These are phyloP conservation scores for Aspergillus unguis DNA, from an alignment of 2,329 filamentous ascomycete species.

Conservation along the genomic window DNA sequence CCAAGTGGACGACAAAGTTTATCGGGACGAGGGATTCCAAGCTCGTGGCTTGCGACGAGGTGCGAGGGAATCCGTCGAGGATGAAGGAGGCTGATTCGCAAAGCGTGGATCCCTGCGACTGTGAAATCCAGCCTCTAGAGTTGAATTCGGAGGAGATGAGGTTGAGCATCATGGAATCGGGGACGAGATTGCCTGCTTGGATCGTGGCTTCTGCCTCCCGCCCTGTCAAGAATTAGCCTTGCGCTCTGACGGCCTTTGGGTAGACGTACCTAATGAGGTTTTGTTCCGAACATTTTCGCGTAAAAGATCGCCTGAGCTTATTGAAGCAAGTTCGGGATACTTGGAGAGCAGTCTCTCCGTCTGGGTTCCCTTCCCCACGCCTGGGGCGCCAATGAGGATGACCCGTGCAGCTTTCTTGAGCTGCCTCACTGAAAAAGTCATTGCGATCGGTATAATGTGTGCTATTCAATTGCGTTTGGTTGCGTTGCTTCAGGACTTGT, in stretches of 20 bases:
- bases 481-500: neutral
- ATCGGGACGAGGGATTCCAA: constrained; percentile 85
- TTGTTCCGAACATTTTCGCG: constrained; percentile 87
- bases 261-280: constrained; percentile 71
- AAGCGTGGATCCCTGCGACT: constrained; percentile 47
- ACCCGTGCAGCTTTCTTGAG: constrained; percentile 81
- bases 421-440: constrained; percentile 44
- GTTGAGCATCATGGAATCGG: constrained; percentile 85
- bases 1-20: constrained; percentile 84
- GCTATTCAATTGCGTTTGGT: neutral
- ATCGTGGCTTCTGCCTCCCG: constrained; percentile 88
- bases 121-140: constrained; percentile 75
- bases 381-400: constrained; percentile 93
- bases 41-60: constrained; percentile 70
- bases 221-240: constrained; percentile 51
- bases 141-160: constrained; percentile 88
- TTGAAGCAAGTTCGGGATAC: constrained; percentile 83
- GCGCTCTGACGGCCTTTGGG: neutral
- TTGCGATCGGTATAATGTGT: constrained; percentile 11
- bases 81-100: constrained; percentile 83
- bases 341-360: constrained; percentile 80
- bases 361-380: constrained; percentile 95
- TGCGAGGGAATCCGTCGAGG: constrained; percentile 93
- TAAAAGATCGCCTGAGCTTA: constrained; percentile 90
- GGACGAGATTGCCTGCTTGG: constrained; percentile 82